Evolutionary conservation across 371 early-diverging fungal species (phyloP).

Genomic region (Saksenaea vasiformis): DNA sequence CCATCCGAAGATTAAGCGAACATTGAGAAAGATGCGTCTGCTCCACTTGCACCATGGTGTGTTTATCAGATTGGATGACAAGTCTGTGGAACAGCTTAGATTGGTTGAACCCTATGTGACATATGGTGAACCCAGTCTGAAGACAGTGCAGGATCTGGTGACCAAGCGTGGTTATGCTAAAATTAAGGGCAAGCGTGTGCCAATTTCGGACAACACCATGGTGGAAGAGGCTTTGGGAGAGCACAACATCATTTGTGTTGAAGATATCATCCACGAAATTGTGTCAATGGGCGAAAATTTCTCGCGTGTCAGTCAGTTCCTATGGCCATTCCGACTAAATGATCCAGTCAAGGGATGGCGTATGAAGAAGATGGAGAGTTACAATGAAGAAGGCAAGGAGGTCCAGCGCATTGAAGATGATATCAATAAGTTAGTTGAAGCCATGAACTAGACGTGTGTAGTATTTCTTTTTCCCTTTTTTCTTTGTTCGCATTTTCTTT

Average conservation of each 20-base stretch:
- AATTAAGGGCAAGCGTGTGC: conserved; percentile 91
- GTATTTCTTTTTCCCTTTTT: conserved; percentile 4
- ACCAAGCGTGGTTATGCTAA: conserved; percentile 99
- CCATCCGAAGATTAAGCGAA: conserved; percentile 96
- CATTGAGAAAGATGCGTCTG: conserved; percentile 95
- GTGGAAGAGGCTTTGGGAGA: conserved; percentile 95
- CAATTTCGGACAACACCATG: conserved; percentile 94
- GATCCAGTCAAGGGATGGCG: conserved; percentile 97
- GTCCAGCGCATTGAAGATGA: conserved; percentile 80
- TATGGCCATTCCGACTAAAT: conserved; percentile 98
- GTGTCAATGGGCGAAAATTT: conserved; percentile 91
- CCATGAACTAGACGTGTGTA: conserved; percentile 86
- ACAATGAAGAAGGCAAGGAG: conserved; percentile 94
- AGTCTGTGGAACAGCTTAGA: conserved; percentile 94
- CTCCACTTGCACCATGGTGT: conserved; percentile 97
- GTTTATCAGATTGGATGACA: conserved; percentile 95
- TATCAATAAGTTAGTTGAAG: conserved; percentile 94
- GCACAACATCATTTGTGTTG: conserved; percentile 95
- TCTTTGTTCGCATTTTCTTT: conserved; percentile 3
- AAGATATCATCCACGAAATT: conserved; percentile 99
- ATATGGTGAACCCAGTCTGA: conserved; percentile 94
- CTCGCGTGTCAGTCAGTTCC: conserved; percentile 84
- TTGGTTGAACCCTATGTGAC: conserved; percentile 96
- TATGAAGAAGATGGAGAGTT: conserved; percentile 93
- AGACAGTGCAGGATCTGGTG: conserved; percentile 97